Percentiles rank a stretch among this genome's conserved stretches.
Conservation (phyloP, 108 stramenopile species). For the Skeletonema menzelii region DNA sequence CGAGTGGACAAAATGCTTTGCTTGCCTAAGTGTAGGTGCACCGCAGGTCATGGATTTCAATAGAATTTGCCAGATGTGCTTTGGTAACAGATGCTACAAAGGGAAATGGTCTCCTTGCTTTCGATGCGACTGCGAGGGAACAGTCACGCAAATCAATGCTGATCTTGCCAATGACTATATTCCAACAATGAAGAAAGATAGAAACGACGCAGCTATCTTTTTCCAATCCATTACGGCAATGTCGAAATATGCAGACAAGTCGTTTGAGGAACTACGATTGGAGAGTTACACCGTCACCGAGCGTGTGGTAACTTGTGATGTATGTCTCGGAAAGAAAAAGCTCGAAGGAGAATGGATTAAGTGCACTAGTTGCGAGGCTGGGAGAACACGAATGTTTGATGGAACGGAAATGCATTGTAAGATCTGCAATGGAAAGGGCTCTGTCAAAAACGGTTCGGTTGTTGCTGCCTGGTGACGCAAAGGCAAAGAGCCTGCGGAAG, state of each 20-base stretch:
- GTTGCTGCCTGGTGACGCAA: neutral
- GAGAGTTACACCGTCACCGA: slow-evolving; percentile 70
- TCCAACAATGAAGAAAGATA: neutral
- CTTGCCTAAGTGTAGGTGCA: neutral
- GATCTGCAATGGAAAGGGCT: neutral
- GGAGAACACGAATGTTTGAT: neutral
- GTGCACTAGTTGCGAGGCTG: neutral
- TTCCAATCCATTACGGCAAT: slow-evolving; percentile 88
- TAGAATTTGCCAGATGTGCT: neutral
- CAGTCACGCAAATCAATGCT: neutral
- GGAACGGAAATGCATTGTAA: neutral
- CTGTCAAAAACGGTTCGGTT: neutral
- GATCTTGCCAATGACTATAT: neutral
- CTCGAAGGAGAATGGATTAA: neutral
- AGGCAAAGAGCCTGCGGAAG: neutral
- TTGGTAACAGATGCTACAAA: neutral
- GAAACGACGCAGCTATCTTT: slow-evolving; percentile 36
- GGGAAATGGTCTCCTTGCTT: neutral
- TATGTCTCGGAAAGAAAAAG: neutral
- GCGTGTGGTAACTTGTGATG: neutral
- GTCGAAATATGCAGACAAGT: slow-evolving; percentile 80
- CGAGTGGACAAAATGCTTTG: neutral
- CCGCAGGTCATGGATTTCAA: neutral
- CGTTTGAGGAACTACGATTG: slow-evolving; percentile 89
- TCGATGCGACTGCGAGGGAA: neutral